A percentile compares a stretch with the other conserved stretches of the same genome.
These are phyloP conservation scores for Neurospora sp. DNA, from an alignment of 495 filamentous ascomycete species.

Conservation along the genomic window DNA sequence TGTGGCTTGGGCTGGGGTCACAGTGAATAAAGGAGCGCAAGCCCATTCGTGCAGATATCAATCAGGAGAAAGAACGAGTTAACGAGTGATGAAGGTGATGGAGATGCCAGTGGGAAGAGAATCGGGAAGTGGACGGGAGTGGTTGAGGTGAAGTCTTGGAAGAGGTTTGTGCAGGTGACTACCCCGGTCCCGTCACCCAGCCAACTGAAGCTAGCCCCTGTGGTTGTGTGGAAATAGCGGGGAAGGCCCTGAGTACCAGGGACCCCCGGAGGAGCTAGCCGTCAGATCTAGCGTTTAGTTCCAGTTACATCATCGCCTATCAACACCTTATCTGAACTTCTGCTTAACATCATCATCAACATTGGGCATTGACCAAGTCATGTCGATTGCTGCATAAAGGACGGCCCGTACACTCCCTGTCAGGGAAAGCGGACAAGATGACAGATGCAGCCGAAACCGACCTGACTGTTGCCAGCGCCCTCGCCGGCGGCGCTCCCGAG, in stretches of 20 bases:
- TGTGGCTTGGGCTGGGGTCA: background rate
- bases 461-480: background rate
- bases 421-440: background rate
- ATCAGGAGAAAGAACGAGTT: background rate
- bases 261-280: background rate
- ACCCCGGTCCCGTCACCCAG: background rate
- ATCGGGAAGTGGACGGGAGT: background rate
- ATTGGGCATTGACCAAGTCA: background rate
- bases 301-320: background rate
- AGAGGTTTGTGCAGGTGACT: background rate
- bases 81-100: background rate
- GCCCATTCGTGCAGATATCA: background rate
- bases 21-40: background rate
- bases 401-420: background rate
- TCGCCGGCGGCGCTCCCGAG: background rate
- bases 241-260: background rate
- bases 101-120: background rate
- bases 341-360: background rate
- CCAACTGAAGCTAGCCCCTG: background rate
- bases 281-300: background rate
- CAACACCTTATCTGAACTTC: background rate
- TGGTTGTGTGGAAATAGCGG: background rate
- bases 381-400: background rate
- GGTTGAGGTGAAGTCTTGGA: background rate
- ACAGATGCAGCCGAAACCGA: slow-evolving; percentile 2